These are phyloP conservation scores for Calonectria ilicicola DNA, from an alignment of 2,329 filamentous ascomycete species.

Conservation along the genomic window DNA sequence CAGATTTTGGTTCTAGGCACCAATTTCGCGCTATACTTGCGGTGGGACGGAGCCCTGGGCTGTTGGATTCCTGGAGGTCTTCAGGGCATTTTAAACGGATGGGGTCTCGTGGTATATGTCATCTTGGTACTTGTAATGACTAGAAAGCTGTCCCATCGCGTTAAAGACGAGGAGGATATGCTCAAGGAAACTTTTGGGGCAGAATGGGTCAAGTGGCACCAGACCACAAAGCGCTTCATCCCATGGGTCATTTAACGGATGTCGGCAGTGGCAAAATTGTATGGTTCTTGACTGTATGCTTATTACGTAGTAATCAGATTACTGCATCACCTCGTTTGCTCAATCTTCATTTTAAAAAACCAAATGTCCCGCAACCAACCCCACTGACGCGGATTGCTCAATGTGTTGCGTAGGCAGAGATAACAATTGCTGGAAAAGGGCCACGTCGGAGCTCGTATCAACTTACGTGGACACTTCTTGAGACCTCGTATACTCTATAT, in stretches of 20 bases:
- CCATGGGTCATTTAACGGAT: not conserved
- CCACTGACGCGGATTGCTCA: too few species aligned
- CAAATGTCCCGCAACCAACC: too few species aligned
- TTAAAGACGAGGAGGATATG: constrained; percentile 2
- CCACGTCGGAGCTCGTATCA: too few species aligned
- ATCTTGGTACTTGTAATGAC: not conserved
- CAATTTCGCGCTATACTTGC: constrained; percentile 47
- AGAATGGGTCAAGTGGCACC: constrained; percentile 4
- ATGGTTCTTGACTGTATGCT: not conserved
- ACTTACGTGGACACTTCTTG: too few species aligned
- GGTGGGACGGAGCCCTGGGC: constrained; percentile 52
- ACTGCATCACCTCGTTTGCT: too few species aligned
- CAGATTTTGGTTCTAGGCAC: constrained; percentile 47
- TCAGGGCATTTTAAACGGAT: not conserved
- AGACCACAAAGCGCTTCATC: constrained; percentile 1
- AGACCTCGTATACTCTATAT: too few species aligned
- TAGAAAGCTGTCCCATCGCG: not conserved
- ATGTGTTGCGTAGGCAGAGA: too few species aligned
- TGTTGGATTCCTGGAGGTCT: constrained; percentile 50
- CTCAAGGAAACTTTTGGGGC: constrained; percentile 1
- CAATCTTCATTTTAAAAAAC: too few species aligned
- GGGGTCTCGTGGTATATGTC: not conserved
- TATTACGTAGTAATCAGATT: too few species aligned
- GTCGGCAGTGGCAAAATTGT: not conserved
- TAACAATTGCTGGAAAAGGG: too few species aligned